Conservation (phyloP, 371 early-diverging fungal genomes). For the Mucor mucedo region DNA sequence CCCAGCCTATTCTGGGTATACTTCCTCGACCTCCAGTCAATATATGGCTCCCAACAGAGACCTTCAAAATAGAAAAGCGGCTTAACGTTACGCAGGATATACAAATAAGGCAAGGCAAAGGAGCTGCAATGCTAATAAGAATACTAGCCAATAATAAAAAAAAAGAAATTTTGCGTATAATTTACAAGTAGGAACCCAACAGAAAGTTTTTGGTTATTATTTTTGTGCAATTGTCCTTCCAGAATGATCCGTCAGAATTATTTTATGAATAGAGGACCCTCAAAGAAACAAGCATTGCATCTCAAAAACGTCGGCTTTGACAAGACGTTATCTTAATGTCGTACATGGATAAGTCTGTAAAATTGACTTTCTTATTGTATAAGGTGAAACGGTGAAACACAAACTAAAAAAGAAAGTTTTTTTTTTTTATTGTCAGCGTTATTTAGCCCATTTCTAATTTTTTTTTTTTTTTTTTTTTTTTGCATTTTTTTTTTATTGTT, state of each 20-base stretch:
- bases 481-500: neutral
- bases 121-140: neutral
- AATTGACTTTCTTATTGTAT: too few relatives aligned
- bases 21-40: neutral
- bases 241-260: too few relatives aligned
- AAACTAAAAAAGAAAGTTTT: neutral
- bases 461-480: neutral
- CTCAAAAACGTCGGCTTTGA: too few relatives aligned
- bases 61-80: slow-evolving; percentile 27
- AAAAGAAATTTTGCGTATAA: neutral
- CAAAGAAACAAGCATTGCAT: too few relatives aligned
- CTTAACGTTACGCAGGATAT: slow-evolving; percentile 1
- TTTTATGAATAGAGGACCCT: too few relatives aligned
- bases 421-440: neutral
- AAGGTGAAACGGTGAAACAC: neutral
- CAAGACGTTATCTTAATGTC: too few relatives aligned
- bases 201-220: too few relatives aligned
- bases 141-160: neutral
- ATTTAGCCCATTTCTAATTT: neutral
- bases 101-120: too few relatives aligned
- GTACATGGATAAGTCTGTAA: too few relatives aligned
- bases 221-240: too few relatives aligned
- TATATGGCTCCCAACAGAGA: slow-evolving; percentile 16
- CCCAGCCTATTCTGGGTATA: too few relatives aligned
- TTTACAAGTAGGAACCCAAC: neutral